Evolutionary conservation across 1,284 basidiomycete species (phyloP), one percentile per base, ranked within the genome.

Genomic region (Rhizoctonia solani): DNA sequence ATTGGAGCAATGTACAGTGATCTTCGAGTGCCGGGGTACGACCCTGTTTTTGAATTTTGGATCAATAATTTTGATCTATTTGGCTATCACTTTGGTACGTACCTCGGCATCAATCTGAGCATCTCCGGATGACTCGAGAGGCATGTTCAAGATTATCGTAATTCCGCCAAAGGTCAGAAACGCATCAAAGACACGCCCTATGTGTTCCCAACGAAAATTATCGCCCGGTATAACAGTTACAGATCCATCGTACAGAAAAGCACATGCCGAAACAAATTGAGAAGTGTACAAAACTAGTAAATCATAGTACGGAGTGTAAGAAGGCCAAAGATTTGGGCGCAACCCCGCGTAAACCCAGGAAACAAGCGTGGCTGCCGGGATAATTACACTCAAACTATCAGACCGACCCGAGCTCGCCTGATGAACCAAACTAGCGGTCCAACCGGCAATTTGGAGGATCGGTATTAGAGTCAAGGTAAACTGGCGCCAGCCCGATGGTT

Each of bases 271-370:
- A 27, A 52, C 67, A 59, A 1, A 69, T 23, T 2, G 54, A n/a
- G 32, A 69, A 54, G 29, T n/a, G n/a, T n/a, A n/a, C n/a, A n/a
- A n/a, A n/a, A n/a, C n/a, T n/a, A n/a, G n/a, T n/a, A 69, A 46
- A 21, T 54, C 47, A 34, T 67, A 69, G 53, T 65, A 66, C n/a
- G 55, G 52, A 2, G 68, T 69, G 25, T 39, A 13, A 13, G 39
- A 46, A 30, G 68, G 68, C 8, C 54, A 32, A 25, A 67, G 19
- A 9, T 5, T 50, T 8, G 68, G 68, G n/a, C 54, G 53, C 6
- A 69, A 46, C 9, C 44, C 47, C 11, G 56, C 63, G 49, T 67
- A 69, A 3, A 54, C 47, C 68, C 63, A 69, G 13, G 68, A 66
- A 19, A 37, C 63, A 16, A 66, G 50, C 14, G 34, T 19, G 30